Percentiles rank a stretch among this genome's conserved stretches.
These are phyloP conservation scores for Clitopilus passeckerianus DNA, from an alignment of 768 basidiomycete genomes.

Conservation along the genomic window DNA sequence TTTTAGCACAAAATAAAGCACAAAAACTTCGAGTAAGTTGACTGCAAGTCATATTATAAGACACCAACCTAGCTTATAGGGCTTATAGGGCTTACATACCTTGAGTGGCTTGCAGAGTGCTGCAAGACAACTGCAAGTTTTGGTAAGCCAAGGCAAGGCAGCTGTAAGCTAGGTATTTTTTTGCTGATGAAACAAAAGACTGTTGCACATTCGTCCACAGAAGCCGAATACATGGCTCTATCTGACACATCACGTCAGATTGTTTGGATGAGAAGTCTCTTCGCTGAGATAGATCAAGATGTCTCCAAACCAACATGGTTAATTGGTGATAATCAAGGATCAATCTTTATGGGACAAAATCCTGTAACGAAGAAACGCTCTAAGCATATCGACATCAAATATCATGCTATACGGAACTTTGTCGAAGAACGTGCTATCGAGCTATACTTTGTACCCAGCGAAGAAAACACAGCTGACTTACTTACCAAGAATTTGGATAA, in stretches of 20 bases:
- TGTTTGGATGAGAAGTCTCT: neutral
- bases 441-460: neutral
- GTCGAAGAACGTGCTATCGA: neutral
- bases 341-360: conserved; percentile 8
- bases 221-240: conserved; percentile 7
- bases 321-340: conserved; percentile 10
- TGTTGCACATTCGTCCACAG: neutral
- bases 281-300: conserved; percentile 2
- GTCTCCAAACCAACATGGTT: neutral
- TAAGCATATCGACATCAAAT: neutral
- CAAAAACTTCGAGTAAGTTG: too few relatives aligned
- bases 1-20: too few relatives aligned
- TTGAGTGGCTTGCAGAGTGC: too few relatives aligned
- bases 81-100: too few relatives aligned
- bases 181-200: too few relatives aligned
- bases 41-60: too few relatives aligned
- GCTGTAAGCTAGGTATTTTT: too few relatives aligned
- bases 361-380: conserved; percentile 4
- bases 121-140: too few relatives aligned
- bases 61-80: too few relatives aligned
- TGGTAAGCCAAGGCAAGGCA: too few relatives aligned
- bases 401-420: neutral
- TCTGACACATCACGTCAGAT: neutral
- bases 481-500: neutral
- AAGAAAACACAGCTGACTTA: neutral